phyloP scores from a whole-genome alignment of 164 flowering plant genomes.

The Berberis vulgaris region DNA sequence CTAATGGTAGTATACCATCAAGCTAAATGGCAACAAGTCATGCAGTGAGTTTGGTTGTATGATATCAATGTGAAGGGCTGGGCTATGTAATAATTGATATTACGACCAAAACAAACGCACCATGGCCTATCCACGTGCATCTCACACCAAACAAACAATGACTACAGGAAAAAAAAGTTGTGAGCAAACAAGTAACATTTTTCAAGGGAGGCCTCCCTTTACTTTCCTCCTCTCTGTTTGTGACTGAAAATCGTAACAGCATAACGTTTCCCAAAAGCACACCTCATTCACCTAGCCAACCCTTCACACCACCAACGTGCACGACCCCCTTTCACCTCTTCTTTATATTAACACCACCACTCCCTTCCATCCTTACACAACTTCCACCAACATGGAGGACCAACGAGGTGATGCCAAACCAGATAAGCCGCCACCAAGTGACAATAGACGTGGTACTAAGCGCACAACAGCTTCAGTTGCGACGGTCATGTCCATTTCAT shows the following conservation, averaged over 20 bases:
- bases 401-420: conserved; percentile 9
- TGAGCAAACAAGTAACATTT: too few relatives aligned
- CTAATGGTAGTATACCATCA: too few relatives aligned
- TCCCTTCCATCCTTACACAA: conserved; percentile 2
- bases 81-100: too few relatives aligned
- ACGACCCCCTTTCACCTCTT: conserved; percentile 5
- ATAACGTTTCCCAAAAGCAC: conserved; percentile 27
- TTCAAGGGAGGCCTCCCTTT: too few relatives aligned
- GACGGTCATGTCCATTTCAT: background rate
- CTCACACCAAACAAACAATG: conserved; percentile 15
- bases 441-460: conserved; percentile 19
- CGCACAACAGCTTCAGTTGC: conserved; percentile 2
- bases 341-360: conserved; percentile 21
- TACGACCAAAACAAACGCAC: too few relatives aligned
- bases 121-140: conserved; percentile 38
- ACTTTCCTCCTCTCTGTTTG: too few relatives aligned
- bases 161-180: too few relatives aligned
- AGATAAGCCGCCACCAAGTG: background rate
- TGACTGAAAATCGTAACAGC: too few relatives aligned
- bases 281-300: conserved; percentile 40
- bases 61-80: too few relatives aligned
- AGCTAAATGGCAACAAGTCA: too few relatives aligned
- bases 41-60: too few relatives aligned
- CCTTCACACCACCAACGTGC: conserved; percentile 73
- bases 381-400: conserved; percentile 1